Evolutionary conservation across 208 protist genomes (phyloP).

Genomic region (Trypanosomatidae sp.): DNA sequence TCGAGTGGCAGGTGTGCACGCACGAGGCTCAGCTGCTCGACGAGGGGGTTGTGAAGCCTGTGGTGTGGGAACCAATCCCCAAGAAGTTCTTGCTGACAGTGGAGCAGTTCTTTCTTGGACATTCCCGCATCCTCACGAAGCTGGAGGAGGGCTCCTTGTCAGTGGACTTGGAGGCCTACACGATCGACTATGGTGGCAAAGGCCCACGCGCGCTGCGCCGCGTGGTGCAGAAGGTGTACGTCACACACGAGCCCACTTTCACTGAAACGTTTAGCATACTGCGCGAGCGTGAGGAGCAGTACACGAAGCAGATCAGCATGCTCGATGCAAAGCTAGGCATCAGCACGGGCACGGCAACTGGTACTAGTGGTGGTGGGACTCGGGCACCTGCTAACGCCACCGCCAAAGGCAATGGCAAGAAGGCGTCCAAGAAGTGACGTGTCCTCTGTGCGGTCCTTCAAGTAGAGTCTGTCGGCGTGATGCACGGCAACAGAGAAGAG

Average conservation of each 20-base stretch:
- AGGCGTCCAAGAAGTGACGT: constrained; percentile 4
- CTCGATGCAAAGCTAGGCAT: constrained; percentile 46
- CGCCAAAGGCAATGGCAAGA: constrained; percentile 4
- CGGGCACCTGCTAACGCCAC: neutral
- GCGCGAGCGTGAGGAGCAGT: constrained; percentile 21
- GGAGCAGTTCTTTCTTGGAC: constrained; percentile 74
- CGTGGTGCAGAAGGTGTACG: constrained; percentile 39
- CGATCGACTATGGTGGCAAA: constrained; percentile 77
- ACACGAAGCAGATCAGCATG: constrained; percentile 29
- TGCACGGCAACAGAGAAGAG: neutral
- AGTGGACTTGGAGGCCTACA: constrained; percentile 56
- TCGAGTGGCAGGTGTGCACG: constrained; percentile 83
- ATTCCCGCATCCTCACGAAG: constrained; percentile 43
- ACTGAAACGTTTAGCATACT: constrained; percentile 27
- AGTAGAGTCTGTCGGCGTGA: neutral
- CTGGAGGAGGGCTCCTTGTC: constrained; percentile 47
- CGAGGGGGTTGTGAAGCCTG: constrained; percentile 76
- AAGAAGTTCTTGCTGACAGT: constrained; percentile 55
- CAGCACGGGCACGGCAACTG: constrained; percentile 10
- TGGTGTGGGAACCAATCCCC: constrained; percentile 75
- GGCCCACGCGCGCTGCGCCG: constrained; percentile 76
- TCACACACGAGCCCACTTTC: constrained; percentile 51
- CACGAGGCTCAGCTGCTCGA: constrained; percentile 67
- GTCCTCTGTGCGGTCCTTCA: neutral
- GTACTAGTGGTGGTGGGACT: neutral